These are phyloP conservation scores for Cucurbita moschata DNA, from an alignment of 306 rosid genomes.

Conservation along the genomic window DNA sequence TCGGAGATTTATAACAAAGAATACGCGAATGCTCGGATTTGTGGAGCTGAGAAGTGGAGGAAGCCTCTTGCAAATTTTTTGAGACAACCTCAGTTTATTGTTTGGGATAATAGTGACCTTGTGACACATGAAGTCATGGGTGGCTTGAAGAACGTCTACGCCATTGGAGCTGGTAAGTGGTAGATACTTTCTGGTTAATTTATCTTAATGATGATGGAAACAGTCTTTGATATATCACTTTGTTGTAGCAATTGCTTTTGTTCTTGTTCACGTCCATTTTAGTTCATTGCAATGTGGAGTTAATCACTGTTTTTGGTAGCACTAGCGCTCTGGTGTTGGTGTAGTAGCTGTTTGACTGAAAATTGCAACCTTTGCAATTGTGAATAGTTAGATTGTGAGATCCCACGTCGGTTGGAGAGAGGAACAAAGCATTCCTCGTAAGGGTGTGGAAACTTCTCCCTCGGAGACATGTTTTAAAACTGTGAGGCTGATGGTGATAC, in stretches of 20 bases:
- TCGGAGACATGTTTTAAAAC: no score
- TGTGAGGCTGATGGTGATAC: no score
- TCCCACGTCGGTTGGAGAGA: no score
- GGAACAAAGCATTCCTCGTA: no score
- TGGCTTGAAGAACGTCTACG: conserved; percentile 89
- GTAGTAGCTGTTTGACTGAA: background rate
- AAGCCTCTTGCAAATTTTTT: conserved; percentile 72
- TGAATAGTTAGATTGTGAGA: background rate
- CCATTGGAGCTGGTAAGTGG: conserved; percentile 79
- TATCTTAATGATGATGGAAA: background rate
- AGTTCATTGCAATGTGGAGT: background rate
- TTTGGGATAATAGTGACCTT: conserved; percentile 95
- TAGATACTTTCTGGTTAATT: conserved; percentile 1
- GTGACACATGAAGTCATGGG: conserved; percentile 97
- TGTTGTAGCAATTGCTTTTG: background rate
- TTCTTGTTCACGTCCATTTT: background rate
- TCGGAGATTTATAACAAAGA: conserved; percentile 87
- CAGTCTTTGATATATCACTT: background rate
- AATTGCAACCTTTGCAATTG: background rate
- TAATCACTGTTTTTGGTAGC: background rate
- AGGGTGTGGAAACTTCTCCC: no score
- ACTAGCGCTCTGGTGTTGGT: background rate
- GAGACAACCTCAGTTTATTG: conserved; percentile 75
- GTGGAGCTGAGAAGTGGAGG: conserved; percentile 94
- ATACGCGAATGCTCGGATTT: conserved; percentile 92